A percentile compares a stretch with the other conserved stretches of the same genome.
These are phyloP conservation scores for Wickerhamomyces canadensis DNA, from an alignment of 805 yeast species.

Conservation along the genomic window DNA sequence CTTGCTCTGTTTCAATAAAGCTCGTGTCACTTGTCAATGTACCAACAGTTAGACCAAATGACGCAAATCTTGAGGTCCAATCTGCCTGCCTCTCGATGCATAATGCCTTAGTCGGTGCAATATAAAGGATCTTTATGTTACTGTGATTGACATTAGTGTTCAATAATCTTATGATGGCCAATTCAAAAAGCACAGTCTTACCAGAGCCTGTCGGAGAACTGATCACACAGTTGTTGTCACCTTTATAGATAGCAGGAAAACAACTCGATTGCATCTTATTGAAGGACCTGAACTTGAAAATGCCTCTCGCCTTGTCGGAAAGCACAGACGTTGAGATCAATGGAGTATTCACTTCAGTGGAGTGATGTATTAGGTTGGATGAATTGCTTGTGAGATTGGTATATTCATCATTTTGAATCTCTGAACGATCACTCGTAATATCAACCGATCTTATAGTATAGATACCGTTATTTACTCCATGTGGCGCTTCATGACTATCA, in stretches of 20 bases:
- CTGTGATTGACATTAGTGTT: conserved; percentile 20
- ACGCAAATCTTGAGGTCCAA: conserved; percentile 39
- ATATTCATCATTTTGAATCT: conserved; percentile 5
- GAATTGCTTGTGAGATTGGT: conserved; percentile 2
- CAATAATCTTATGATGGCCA: conserved; percentile 39
- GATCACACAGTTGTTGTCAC: conserved; percentile 37
- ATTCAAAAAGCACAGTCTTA: conserved; percentile 48
- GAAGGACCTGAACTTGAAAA: conserved; percentile 33
- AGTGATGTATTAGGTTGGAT: conserved; percentile 2
- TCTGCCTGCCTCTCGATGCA: conserved; percentile 44
- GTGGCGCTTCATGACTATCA: not conserved
- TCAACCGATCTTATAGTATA: not conserved
- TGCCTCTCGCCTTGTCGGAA: conserved; percentile 31
- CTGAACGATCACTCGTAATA: conserved; percentile 1
- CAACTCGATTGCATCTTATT: conserved; percentile 48
- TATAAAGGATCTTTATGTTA: conserved; percentile 36
- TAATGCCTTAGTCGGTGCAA: conserved; percentile 58
- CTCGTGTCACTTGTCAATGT: conserved; percentile 52
- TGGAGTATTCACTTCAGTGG: no score
- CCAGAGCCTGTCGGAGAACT: conserved; percentile 60
- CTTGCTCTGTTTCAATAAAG: conserved; percentile 37
- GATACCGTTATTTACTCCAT: not conserved
- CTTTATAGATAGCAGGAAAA: conserved; percentile 31
- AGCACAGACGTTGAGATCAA: conserved; percentile 20
- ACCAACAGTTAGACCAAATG: conserved; percentile 38